Evolutionary conservation across 768 basidiomycete genomes (phyloP), one percentile per base, ranked within the genome.

Genomic region (Termitomyces sp.): DNA sequence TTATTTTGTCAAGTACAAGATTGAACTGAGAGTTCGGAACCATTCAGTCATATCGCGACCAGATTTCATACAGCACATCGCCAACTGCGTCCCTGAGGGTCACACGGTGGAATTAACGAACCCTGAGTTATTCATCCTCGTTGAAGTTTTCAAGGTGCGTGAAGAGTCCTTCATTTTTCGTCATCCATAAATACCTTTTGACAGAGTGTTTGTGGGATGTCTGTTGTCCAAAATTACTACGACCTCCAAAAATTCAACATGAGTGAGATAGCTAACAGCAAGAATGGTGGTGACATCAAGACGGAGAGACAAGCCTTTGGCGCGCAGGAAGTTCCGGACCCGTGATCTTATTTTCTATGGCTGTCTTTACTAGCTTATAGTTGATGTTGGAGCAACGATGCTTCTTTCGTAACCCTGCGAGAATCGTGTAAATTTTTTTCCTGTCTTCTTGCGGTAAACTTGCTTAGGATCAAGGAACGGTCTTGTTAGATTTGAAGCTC

Each of bases 61-160:
- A 48, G 71, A 66, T 9, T 68, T 93, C 27, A 86, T 92, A 29
- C 79, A 89, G 56, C 81, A 80, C 48, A 75, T 93, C 38, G 91
- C 87, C 0, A 77, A 80, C 61, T 88, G 85, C 64, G 82, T 92
- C 12, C 90, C 90, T 0, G 75, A 76, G 53, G 80, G 78, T 12
- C 88, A 88, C 63, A 78, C 70, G 2, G 92, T 93, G 14, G 80
- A 89, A 54, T 73, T 93, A 21, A 77, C 82, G 31, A 71, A 85
- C 60, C 87, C 91, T 0, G 80, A 88, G 42, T 71, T 90, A 2
- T 90, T 90, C 59, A 80, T 93, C 45, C 78, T 93, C 7, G 83
- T 92, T 6, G 90, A 93, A 64, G 78, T 93, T 5, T 92, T 92
- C 77, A 93, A 92, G 81, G 91, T 87, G 53, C 42, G 74, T 68